Evolutionary conservation across 179 eudicot genomes (phyloP).

Genomic region (Spinacia oleracea): DNA sequence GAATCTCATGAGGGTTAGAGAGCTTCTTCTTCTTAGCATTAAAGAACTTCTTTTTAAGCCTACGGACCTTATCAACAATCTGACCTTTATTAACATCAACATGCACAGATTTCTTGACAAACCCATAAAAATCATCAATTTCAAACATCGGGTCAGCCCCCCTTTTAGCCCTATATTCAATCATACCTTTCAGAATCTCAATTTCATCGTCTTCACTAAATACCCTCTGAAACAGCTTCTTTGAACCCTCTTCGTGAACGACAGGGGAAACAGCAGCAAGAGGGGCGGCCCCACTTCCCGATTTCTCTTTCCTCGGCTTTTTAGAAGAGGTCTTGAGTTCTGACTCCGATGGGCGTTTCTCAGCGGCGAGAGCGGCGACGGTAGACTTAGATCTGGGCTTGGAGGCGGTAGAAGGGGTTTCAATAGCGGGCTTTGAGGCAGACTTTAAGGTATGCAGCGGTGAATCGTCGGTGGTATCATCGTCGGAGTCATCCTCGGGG

Average conservation of each 20-base stretch:
- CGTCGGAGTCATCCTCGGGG: background rate
- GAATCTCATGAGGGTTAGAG: conserved; percentile 30
- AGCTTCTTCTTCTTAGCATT: conserved; percentile 29
- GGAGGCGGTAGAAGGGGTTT: background rate
- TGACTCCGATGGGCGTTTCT: background rate
- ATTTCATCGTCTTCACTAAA: conserved; percentile 48
- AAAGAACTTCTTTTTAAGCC: conserved; percentile 37
- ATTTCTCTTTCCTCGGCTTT: conserved; percentile 1
- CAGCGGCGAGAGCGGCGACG: background rate
- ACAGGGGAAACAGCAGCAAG: background rate
- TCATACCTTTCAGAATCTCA: conserved; percentile 40
- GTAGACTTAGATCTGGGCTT: background rate
- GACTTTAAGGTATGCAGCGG: background rate
- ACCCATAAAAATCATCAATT: conserved; percentile 33
- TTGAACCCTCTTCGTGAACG: background rate
- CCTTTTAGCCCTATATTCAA: conserved; percentile 32
- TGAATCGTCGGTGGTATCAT: background rate
- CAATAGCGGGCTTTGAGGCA: background rate
- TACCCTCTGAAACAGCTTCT: conserved; percentile 34
- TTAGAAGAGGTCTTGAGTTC: background rate
- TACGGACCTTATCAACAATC: conserved; percentile 37
- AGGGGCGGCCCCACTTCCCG: background rate
- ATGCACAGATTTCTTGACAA: conserved; percentile 35
- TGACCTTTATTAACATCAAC: conserved; percentile 36
- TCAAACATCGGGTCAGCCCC: conserved; percentile 35